Percentiles rank a stretch among this genome's conserved stretches.
Evolutionary conservation across 164 flowering plant genomes (phyloP).

Genomic region (Berberis thunbergii): DNA sequence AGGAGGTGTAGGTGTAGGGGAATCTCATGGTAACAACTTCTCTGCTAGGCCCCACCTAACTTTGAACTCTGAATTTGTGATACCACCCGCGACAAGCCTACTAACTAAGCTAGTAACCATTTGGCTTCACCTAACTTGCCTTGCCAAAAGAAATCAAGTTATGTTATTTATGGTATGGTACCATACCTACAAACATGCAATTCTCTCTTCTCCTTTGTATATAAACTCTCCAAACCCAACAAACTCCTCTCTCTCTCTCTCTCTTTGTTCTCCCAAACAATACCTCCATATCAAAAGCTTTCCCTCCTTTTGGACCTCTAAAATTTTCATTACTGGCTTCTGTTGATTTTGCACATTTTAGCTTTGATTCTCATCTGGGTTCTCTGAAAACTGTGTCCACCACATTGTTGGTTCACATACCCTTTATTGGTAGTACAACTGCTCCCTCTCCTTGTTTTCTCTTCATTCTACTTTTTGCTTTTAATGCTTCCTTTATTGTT

Average conservation of each 20-base stretch:
- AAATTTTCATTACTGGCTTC: not conserved
- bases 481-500: not conserved
- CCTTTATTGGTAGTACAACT: not conserved
- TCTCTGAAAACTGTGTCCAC: constrained; percentile 1
- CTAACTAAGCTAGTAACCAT: not conserved
- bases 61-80: not conserved
- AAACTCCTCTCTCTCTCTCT: constrained; percentile 3
- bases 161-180: too few species aligned
- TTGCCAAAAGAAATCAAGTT: not conserved
- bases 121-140: not conserved
- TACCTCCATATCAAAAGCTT: not conserved
- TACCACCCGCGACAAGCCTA: too few species aligned
- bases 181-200: too few species aligned
- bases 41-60: not conserved
- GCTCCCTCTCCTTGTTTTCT: not conserved
- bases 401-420: not conserved
- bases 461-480: not conserved
- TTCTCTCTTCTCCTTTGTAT: not conserved
- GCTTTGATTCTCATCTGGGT: not conserved
- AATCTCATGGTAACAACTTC: constrained; percentile 23
- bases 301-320: not conserved
- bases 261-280: not conserved
- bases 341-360: not conserved
- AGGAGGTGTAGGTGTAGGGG: constrained; percentile 16
- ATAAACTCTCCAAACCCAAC: constrained; percentile 3